Conservation (phyloP, 805 yeast species). For the Metschnikowia proteae region DNA sequence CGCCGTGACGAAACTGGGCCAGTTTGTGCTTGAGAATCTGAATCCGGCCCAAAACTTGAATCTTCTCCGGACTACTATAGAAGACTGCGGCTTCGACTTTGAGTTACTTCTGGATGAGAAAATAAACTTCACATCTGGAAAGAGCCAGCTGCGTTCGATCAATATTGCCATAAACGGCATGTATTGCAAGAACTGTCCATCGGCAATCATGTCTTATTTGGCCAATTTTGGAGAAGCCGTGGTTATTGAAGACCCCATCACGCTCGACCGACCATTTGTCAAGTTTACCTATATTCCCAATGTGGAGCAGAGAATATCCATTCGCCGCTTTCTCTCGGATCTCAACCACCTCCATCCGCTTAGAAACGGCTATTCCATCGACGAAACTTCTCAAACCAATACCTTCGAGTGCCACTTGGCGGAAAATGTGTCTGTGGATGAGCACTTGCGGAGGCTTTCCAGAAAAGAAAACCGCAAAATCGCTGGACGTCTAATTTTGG, state of each 20-base stretch:
- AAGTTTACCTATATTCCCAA: constrained; percentile 64
- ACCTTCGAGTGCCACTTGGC: constrained; percentile 50
- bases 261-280: constrained; percentile 53
- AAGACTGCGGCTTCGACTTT: constrained; percentile 66
- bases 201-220: constrained; percentile 46
- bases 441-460: constrained; percentile 52
- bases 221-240: constrained; percentile 54
- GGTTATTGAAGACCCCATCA: constrained; percentile 51
- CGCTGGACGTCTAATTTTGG: constrained; percentile 43
- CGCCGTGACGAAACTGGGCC: constrained; percentile 57
- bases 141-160: constrained; percentile 51
- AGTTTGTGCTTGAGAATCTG: constrained; percentile 51
- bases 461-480: constrained; percentile 46
- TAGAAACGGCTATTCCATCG: constrained; percentile 16
- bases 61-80: constrained; percentile 48
- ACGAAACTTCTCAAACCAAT: constrained; percentile 20
- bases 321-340: constrained; percentile 52
- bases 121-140: constrained; percentile 45
- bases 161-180: constrained; percentile 58
- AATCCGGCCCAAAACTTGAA: constrained; percentile 30
- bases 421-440: constrained; percentile 57
- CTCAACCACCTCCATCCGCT: constrained; percentile 42
- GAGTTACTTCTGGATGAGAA: constrained; percentile 42
- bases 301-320: constrained; percentile 41
- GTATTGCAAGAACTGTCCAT: constrained; percentile 71